These are phyloP conservation scores for Aureobasidium melanogenum DNA, from an alignment of 2,329 filamentous ascomycete species.

Conservation along the genomic window DNA sequence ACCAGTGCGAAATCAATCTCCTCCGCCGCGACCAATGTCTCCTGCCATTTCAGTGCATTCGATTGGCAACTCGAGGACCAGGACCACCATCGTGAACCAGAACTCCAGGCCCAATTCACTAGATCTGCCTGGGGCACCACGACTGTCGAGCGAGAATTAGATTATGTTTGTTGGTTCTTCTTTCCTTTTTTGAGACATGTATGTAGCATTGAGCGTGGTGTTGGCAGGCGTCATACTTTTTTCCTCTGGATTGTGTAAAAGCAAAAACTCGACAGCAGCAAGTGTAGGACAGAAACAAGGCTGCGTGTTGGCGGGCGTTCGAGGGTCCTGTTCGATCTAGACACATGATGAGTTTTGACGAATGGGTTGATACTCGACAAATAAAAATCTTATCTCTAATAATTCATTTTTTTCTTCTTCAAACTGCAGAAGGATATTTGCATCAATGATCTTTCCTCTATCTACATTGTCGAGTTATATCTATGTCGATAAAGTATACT, in stretches of 20 bases:
- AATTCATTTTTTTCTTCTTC: neutral
- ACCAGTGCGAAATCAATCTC: neutral
- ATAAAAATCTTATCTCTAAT: neutral
- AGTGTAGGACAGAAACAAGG: neutral
- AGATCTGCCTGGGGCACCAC: neutral
- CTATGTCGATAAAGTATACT: too few relatives aligned
- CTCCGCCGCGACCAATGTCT: neutral
- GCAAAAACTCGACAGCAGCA: neutral
- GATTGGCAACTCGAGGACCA: neutral
- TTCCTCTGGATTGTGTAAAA: neutral
- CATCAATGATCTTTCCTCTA: too few relatives aligned
- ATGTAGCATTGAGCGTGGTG: constrained; percentile 6
- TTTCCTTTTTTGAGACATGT: neutral
- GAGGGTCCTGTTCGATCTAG: too few relatives aligned
- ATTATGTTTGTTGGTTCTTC: neutral
- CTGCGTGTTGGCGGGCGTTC: neutral
- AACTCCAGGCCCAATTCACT: constrained; percentile 6
- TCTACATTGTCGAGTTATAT: too few relatives aligned
- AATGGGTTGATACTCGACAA: neutral
- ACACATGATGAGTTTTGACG: neutral
- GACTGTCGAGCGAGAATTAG: neutral
- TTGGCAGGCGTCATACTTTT: constrained; percentile 2
- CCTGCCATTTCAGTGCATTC: constrained; percentile 2
- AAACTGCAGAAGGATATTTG: too few relatives aligned
- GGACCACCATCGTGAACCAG: constrained; percentile 6